phyloP scores from a whole-genome alignment of 345 rosid species.

The Cardamine chenopodiifolia region DNA sequence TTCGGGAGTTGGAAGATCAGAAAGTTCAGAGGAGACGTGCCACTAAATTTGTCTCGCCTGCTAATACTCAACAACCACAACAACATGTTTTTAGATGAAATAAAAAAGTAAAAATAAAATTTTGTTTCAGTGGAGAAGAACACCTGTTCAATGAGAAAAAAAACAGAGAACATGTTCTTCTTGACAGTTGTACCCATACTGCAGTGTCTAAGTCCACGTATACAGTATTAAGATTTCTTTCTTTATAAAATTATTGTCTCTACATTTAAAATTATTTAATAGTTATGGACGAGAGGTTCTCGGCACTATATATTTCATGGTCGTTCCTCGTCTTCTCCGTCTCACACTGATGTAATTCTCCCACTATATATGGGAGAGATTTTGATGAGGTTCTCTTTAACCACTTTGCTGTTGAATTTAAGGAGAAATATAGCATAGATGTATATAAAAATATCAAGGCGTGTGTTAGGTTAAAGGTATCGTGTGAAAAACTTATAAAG shows the following conservation, averaged over 20 bases:
- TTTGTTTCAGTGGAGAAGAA: conserved; percentile 16
- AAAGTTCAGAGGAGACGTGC: conserved; percentile 53
- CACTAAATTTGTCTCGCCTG: neutral
- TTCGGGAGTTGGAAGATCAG: conserved; percentile 62
- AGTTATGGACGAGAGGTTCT: neutral
- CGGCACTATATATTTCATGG: conserved; percentile 4
- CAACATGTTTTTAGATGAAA: neutral
- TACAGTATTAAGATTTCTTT: neutral
- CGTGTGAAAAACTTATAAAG: conserved; percentile 72
- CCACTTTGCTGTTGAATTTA: conserved; percentile 57
- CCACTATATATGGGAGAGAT: too few species aligned
- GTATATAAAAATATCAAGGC: conserved; percentile 62
- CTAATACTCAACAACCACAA: conserved; percentile 35
- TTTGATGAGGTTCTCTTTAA: conserved; percentile 61
- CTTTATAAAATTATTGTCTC: too few species aligned
- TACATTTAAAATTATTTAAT: neutral
- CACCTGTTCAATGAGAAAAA: conserved; percentile 1
- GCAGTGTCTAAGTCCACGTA: too few species aligned
- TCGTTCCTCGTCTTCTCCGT: conserved; percentile 44
- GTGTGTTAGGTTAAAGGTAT: conserved; percentile 55
- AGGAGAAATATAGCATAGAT: conserved; percentile 61
- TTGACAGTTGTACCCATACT: conserved; percentile 6
- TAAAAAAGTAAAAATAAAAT: neutral
- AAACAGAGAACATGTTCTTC: conserved; percentile 26
- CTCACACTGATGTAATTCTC: conserved; percentile 15